Evolutionary conservation across 75 land plant genomes (phyloP).

Genomic region (Ceratopteris richardii): DNA sequence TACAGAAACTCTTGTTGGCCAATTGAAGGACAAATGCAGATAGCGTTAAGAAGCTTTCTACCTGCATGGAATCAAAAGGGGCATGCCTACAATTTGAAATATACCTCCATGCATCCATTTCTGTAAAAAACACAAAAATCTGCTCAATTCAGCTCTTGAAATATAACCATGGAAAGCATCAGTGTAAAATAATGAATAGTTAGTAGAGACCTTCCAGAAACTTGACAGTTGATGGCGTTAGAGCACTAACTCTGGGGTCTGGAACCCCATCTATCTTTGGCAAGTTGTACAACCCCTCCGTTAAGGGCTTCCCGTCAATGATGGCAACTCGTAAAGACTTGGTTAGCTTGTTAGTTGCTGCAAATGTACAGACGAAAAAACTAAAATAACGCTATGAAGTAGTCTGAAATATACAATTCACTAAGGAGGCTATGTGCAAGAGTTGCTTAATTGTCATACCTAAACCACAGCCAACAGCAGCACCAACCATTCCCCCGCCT

Average conservation of each 20-base stretch:
- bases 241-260: constrained; percentile 87
- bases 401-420: too few relatives aligned
- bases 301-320: constrained; percentile 72
- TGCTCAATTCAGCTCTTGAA: too few relatives aligned
- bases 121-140: constrained; percentile 23
- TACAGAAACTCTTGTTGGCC: too few relatives aligned
- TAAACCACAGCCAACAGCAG: constrained; percentile 84
- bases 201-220: constrained; percentile 65
- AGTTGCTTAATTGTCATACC: constrained; percentile 49
- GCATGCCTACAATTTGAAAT: constrained; percentile 61
- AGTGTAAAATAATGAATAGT: too few relatives aligned
- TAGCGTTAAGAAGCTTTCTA: too few relatives aligned
- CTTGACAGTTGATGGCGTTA: constrained; percentile 85
- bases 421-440: too few relatives aligned
- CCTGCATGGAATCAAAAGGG: constrained; percentile 94
- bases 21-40: too few relatives aligned
- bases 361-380: not conserved
- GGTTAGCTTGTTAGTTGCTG: constrained; percentile 79
- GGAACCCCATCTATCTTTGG: constrained; percentile 50
- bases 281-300: constrained; percentile 10
- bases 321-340: constrained; percentile 70
- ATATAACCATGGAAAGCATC: too few relatives aligned
- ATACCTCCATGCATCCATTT: constrained; percentile 83
- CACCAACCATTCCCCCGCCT: constrained; percentile 98
- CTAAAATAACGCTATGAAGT: not conserved